Percentiles rank a stretch among this genome's conserved stretches.
phyloP scores from a whole-genome alignment of 306 rosid genomes.

The Phaseolus lunatus region DNA sequence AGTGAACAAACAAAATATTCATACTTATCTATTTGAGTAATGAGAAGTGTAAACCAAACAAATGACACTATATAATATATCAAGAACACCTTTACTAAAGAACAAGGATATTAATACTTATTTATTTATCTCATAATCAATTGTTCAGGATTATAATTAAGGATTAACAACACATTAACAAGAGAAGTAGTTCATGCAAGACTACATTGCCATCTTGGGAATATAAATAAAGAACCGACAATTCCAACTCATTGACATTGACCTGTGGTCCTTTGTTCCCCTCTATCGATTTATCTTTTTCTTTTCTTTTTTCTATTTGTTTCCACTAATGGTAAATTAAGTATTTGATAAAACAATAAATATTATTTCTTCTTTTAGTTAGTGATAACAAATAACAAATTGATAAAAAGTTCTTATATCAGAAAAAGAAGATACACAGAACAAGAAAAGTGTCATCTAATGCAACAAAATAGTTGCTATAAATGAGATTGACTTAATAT shows the following conservation, averaged over 20 bases:
- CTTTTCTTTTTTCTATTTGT: neutral
- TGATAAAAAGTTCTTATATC: neutral
- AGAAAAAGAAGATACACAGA: neutral
- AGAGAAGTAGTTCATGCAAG: neutral
- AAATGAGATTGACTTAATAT: slow-evolving; percentile 11
- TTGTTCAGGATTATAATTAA: neutral
- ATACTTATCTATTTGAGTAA: too few relatives aligned
- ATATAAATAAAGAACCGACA: neutral
- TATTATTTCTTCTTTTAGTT: neutral
- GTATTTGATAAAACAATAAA: neutral
- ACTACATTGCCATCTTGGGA: neutral
- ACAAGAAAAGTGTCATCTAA: neutral
- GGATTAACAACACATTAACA: neutral
- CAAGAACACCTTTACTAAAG: too few relatives aligned
- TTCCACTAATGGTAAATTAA: slow-evolving; percentile 2
- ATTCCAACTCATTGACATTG: neutral
- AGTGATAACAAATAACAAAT: neutral
- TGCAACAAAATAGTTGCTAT: slow-evolving; percentile 7
- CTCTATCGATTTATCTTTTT: neutral
- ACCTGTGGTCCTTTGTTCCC: slow-evolving; percentile 7
- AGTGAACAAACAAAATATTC: neutral
- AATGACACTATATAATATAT: too few relatives aligned
- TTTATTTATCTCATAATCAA: neutral
- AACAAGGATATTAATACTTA: neutral
- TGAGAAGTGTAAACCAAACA: too few relatives aligned